phyloP scores from a whole-genome alignment of 495 filamentous ascomycete genomes.

The Penicillium salamii region DNA sequence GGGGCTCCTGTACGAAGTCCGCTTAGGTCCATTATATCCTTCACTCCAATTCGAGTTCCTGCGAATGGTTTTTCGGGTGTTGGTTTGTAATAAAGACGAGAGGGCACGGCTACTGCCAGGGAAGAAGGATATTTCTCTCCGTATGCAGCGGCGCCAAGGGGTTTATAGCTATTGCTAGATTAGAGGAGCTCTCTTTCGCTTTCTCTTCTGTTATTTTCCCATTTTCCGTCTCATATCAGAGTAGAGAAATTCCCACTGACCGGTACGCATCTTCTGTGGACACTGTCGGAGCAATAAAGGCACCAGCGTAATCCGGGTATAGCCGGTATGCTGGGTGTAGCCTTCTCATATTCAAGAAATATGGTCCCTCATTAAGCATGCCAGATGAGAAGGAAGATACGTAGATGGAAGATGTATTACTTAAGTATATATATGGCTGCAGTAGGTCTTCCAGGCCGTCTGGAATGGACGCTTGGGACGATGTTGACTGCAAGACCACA shows the following conservation, averaged over 20 bases:
- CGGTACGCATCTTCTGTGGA: neutral
- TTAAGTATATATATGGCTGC: too few species aligned
- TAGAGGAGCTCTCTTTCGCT: too few species aligned
- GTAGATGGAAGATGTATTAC: too few species aligned
- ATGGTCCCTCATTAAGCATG: neutral
- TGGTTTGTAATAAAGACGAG: conserved; percentile 15
- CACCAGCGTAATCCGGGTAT: neutral
- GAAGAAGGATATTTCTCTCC: neutral
- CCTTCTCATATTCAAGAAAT: neutral
- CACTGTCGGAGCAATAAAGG: neutral
- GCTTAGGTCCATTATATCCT: conserved; percentile 28
- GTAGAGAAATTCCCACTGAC: neutral
- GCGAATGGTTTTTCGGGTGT: conserved; percentile 16
- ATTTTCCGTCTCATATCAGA: too few species aligned
- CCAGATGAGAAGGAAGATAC: too few species aligned
- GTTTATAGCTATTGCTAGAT: neutral
- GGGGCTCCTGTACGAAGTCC: conserved; percentile 21
- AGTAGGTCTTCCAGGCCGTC: too few species aligned
- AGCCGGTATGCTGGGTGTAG: conserved; percentile 1
- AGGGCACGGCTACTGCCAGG: conserved; percentile 18
- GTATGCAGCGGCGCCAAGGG: neutral
- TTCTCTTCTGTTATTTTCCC: too few species aligned
- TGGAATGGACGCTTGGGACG: too few species aligned
- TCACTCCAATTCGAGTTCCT: conserved; percentile 29
- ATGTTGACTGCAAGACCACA: too few species aligned